Percentiles rank a stretch among this genome's conserved stretches.
Evolutionary conservation across 306 rosid genomes (phyloP).

Genomic region (Hippophae gyantsensis): DNA sequence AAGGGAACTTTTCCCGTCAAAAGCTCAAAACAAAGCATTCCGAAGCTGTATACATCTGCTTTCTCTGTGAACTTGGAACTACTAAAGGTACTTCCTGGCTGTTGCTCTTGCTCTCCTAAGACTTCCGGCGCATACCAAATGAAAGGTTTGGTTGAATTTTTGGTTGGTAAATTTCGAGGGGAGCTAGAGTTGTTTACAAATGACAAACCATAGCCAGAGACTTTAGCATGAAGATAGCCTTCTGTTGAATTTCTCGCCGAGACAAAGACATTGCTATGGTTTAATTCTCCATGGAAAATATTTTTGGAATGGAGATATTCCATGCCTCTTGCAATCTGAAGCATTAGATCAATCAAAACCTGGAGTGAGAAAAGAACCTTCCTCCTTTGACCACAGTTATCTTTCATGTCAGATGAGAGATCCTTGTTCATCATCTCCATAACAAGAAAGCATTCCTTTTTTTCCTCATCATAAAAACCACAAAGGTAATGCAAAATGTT

Average conservation of each 20-base stretch:
- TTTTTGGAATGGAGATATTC: slow-evolving; percentile 67
- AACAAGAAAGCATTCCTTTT: slow-evolving; percentile 57
- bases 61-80: slow-evolving; percentile 50
- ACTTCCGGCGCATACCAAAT: slow-evolving; percentile 90
- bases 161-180: slow-evolving; percentile 25
- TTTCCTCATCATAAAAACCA: slow-evolving; percentile 67
- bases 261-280: slow-evolving; percentile 54
- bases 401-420: slow-evolving; percentile 56
- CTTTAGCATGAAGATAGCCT: slow-evolving; percentile 63
- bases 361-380: slow-evolving; percentile 57
- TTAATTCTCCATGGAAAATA: slow-evolving; percentile 69
- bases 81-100: slow-evolving; percentile 9
- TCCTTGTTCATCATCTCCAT: slow-evolving; percentile 77
- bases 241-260: slow-evolving; percentile 53
- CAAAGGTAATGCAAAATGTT: slow-evolving; percentile 58
- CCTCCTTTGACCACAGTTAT: slow-evolving; percentile 65
- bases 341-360: slow-evolving; percentile 80
- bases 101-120: slow-evolving; percentile 49
- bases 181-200: slow-evolving; percentile 12
- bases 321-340: slow-evolving; percentile 87
- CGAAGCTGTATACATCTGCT: slow-evolving; percentile 83
- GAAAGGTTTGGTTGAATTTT: slow-evolving; percentile 30
- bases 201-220: slow-evolving; percentile 61
- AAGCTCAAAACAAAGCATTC: slow-evolving; percentile 79
- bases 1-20: slow-evolving; percentile 87